phyloP scores from a whole-genome alignment of 768 basidiomycete species.

The Tylopilus vinaceipallidus region DNA sequence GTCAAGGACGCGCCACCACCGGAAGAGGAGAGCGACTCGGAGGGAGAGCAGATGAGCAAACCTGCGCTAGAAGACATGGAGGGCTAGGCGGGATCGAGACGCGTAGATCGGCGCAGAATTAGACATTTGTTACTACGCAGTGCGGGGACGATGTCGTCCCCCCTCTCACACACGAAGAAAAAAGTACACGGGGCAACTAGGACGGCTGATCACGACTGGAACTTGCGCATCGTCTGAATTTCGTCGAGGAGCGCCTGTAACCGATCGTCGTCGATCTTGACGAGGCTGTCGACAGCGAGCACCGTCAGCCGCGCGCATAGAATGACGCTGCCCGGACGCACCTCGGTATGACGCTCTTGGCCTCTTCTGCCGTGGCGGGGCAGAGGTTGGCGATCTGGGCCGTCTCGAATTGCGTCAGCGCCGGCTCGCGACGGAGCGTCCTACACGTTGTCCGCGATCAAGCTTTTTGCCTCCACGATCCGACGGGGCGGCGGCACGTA shows the following conservation, averaged over 20 bases:
- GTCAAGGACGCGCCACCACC: slow-evolving; percentile 26
- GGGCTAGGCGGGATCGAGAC: slow-evolving; percentile 26
- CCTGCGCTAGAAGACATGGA: slow-evolving; percentile 51
- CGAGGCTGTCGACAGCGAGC: slow-evolving; percentile 44
- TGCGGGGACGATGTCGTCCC: no score
- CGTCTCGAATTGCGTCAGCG: slow-evolving; percentile 85
- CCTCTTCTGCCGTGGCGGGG: slow-evolving; percentile 85
- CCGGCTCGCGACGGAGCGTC: slow-evolving; percentile 74
- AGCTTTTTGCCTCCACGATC: no score
- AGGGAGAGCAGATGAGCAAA: slow-evolving; percentile 42
- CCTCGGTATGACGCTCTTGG: slow-evolving; percentile 91
- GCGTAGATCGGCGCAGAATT: neutral
- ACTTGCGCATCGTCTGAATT: slow-evolving; percentile 88
- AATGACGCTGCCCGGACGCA: no score
- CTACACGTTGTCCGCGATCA: slow-evolving; percentile 35
- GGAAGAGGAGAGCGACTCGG: slow-evolving; percentile 44
- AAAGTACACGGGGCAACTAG: neutral
- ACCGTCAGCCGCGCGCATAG: no score
- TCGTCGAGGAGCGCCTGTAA: slow-evolving; percentile 81
- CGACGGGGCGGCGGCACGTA: slow-evolving; percentile 26
- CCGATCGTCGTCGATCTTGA: slow-evolving; percentile 85
- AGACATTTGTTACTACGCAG: slow-evolving; percentile 8
- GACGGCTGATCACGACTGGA: slow-evolving; percentile 63
- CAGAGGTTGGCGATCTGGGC: slow-evolving; percentile 92
- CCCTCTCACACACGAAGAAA: no score